phyloP scores from a whole-genome alignment of 1,284 basidiomycete genomes.

The Sporisorium graminicola region DNA sequence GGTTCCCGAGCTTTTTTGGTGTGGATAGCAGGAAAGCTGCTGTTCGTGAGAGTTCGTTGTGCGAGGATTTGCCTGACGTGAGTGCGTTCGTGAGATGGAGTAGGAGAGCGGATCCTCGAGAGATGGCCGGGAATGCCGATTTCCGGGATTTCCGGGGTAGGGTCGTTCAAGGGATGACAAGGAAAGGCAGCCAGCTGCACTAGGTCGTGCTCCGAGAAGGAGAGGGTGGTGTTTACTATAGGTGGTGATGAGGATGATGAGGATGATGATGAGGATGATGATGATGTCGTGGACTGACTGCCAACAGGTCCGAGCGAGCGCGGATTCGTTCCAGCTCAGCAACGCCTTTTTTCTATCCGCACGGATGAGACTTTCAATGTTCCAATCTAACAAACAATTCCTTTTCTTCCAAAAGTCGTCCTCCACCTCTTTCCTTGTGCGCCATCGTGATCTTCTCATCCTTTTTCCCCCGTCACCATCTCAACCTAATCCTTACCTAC shows the following conservation, averaged over 20 bases:
- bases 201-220: not conserved
- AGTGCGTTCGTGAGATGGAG: not conserved
- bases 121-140: too few species aligned
- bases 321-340: constrained; percentile 16
- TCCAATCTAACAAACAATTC: not conserved
- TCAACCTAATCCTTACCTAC: not conserved
- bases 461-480: not conserved
- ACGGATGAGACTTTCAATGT: not conserved
- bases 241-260: not conserved
- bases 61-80: not conserved
- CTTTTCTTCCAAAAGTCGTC: not conserved
- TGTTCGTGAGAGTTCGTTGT: not conserved
- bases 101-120: too few species aligned
- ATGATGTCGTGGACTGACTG: constrained; percentile 2
- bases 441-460: not conserved
- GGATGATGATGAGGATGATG: too few species aligned
- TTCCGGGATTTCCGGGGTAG: too few species aligned
- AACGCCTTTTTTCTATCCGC: constrained; percentile 7
- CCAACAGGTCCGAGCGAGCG: constrained; percentile 6
- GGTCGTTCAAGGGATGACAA: too few species aligned
- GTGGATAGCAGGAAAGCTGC: too few species aligned
- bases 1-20: not conserved
- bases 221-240: not conserved
- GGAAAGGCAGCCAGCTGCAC: constrained; percentile 12
- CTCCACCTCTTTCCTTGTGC: not conserved